phyloP scores from a whole-genome alignment of 768 basidiomycete species.

The Exidia glandulosa region DNA sequence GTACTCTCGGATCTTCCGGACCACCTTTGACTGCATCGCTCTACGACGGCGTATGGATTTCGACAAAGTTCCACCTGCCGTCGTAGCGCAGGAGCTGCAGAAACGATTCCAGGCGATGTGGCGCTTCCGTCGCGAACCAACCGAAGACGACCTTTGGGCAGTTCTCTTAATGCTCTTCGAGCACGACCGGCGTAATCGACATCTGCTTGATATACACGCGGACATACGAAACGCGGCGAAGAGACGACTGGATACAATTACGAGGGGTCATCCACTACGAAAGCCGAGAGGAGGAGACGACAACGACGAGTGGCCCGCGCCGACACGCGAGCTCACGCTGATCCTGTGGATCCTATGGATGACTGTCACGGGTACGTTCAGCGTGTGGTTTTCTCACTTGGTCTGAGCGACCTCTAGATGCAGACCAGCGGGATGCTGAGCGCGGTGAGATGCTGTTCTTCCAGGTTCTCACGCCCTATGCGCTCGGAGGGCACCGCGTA shows the following conservation, averaged over 20 bases:
- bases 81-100: slow-evolving; percentile 51
- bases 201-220: neutral
- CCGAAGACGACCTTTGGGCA: neutral
- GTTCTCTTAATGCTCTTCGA: neutral
- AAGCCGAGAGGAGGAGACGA: too few species aligned
- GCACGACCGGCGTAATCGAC: neutral
- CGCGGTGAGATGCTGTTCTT: too few species aligned
- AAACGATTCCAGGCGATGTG: slow-evolving; percentile 49
- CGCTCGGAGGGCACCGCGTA: too few species aligned
- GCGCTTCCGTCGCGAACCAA: slow-evolving; percentile 30
- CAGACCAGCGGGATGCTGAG: neutral
- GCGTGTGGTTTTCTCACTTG: neutral
- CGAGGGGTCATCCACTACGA: neutral
- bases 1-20: slow-evolving; percentile 57
- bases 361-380: neutral
- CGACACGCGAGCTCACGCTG: neutral
- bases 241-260: neutral
- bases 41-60: slow-evolving; percentile 39
- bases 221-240: neutral
- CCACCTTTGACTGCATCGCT: slow-evolving; percentile 53
- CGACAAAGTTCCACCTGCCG: slow-evolving; percentile 26
- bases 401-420: neutral
- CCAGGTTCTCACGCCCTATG: too few species aligned
- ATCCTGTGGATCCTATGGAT: neutral
- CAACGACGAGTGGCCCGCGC: neutral